Evolutionary conservation across 805 yeast species (phyloP).

Genomic region (Sungouiozyma intestinalis): DNA sequence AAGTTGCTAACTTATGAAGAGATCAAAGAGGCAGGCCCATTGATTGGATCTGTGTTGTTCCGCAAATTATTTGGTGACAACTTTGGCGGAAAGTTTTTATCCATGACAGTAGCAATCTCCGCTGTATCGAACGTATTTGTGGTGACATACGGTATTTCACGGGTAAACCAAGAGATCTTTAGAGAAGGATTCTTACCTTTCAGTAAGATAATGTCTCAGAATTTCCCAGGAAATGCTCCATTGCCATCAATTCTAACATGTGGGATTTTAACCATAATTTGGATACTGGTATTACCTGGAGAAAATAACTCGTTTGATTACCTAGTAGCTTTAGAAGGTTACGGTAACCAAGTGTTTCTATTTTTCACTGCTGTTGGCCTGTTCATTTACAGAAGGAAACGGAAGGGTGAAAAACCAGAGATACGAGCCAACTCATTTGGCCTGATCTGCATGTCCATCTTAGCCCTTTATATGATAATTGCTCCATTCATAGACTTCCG

Average conservation of each 20-base stretch:
- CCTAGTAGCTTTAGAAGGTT: conserved; percentile 37
- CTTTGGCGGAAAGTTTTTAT: conserved; percentile 44
- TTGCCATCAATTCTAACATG: conserved; percentile 36
- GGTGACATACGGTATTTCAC: conserved; percentile 45
- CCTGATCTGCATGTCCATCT: conserved; percentile 34
- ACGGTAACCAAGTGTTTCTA: conserved; percentile 38
- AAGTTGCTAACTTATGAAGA: conserved; percentile 45
- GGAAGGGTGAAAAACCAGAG: conserved; percentile 41
- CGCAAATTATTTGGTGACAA: conserved; percentile 43
- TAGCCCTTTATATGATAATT: conserved; percentile 39
- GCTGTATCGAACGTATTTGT: conserved; percentile 56
- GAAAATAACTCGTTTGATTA: conserved; percentile 32
- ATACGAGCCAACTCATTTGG: conserved; percentile 43
- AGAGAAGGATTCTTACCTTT: conserved; percentile 54
- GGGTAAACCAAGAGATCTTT: conserved; percentile 56
- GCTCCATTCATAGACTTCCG: conserved; percentile 33
- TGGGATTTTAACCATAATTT: conserved; percentile 24
- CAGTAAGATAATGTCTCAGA: conserved; percentile 41
- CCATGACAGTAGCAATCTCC: conserved; percentile 49
- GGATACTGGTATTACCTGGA: conserved; percentile 29
- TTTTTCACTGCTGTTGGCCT: conserved; percentile 47
- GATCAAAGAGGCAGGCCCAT: conserved; percentile 43
- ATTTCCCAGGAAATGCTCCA: conserved; percentile 49
- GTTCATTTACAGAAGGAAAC: conserved; percentile 40
- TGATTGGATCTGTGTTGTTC: conserved; percentile 49